Evolutionary conservation across 768 basidiomycete genomes (phyloP), one percentile per base, ranked within the genome.

Genomic region (Leucocoprinus birnbaumii): DNA sequence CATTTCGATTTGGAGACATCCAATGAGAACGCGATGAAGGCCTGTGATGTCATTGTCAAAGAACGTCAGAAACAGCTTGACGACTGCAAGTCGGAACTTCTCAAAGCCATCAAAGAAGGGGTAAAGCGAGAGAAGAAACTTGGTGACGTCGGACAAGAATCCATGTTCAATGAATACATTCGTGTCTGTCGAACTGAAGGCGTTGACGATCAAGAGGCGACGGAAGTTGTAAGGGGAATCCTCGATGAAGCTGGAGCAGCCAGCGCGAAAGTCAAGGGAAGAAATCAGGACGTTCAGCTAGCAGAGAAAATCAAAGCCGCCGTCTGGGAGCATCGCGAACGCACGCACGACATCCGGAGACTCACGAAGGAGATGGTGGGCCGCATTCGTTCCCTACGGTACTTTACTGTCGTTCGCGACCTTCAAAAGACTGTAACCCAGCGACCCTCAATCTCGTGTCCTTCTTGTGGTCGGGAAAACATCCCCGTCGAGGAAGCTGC

Each of bases 401-500:
- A 93, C 73, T 97, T 98, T 74, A 90, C 82, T 6, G 88, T 89
- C 50, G 92, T 97, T 40, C 88, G 92, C 41, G 90, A 94, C 62
- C 76, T 95, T 41, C 94, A 97, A 67, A 86, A 82, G 63, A 85
- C 90, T 62, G 74, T 75, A 24, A 85, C 85, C 31, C 71, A 70
- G 10, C 84, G 85, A 8, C 77, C 83, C 16, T 70, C 73, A 25
- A 75, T 89, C 37, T 68, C 77, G 8, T 93, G 91, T 59, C 84
- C 86, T 3, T 67, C 67, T 37, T 94, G 91, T 61, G 72, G 72
- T 25, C 75, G 77, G 45, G 71, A 79, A 45, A 72, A 73, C 53
- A 68, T 90, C 35, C 82, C 82, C 2, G 76, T 86, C 59, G 72
- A 76, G 9, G 87, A 94, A 51, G 75, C 92, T 54, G 87, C 91